phyloP scores from a whole-genome alignment of 2,329 filamentous ascomycete genomes.

The Sphaerostilbella broomeana region DNA sequence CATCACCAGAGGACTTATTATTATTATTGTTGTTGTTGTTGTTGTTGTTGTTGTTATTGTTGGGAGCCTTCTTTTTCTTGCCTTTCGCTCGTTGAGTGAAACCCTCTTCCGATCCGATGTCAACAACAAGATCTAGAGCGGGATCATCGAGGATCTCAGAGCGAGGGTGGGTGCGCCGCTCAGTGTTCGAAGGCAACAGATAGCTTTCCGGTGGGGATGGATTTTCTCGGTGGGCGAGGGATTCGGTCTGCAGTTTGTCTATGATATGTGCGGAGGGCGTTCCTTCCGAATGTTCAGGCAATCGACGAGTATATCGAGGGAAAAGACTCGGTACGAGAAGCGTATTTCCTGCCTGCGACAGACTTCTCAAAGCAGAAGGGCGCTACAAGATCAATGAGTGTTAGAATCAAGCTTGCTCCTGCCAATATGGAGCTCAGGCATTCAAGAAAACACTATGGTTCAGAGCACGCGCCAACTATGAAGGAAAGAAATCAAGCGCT shows the following conservation, averaged over 20 bases:
- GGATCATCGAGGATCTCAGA: conserved; percentile 41
- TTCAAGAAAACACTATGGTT: background rate
- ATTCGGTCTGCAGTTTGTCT: conserved; percentile 28
- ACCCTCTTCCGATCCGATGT: conserved; percentile 50
- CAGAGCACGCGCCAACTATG: background rate
- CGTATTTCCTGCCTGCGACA: conserved; percentile 14
- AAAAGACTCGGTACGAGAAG: conserved; percentile 21
- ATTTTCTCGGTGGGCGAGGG: conserved; percentile 18
- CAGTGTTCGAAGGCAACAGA: conserved; percentile 14
- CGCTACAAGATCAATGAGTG: conserved; percentile 5
- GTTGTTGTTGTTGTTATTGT: conserved; percentile 1
- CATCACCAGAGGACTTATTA: conserved; percentile 31
- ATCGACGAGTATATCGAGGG: conserved; percentile 31
- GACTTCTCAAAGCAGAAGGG: background rate
- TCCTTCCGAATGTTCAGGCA: conserved; percentile 20
- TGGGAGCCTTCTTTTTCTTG: conserved; percentile 41
- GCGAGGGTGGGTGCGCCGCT: conserved; percentile 8
- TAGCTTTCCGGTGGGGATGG: background rate
- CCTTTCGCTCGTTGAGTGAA: conserved; percentile 50
- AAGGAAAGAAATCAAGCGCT: background rate
- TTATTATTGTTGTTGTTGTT: conserved; percentile 31
- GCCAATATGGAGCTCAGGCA: background rate
- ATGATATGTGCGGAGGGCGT: conserved; percentile 18
- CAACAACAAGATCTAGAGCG: conserved; percentile 41
- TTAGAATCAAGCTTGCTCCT: conserved; percentile 1